phyloP scores from a whole-genome alignment of 495 filamentous ascomycete genomes.

The Xylaria flabelliformis region DNA sequence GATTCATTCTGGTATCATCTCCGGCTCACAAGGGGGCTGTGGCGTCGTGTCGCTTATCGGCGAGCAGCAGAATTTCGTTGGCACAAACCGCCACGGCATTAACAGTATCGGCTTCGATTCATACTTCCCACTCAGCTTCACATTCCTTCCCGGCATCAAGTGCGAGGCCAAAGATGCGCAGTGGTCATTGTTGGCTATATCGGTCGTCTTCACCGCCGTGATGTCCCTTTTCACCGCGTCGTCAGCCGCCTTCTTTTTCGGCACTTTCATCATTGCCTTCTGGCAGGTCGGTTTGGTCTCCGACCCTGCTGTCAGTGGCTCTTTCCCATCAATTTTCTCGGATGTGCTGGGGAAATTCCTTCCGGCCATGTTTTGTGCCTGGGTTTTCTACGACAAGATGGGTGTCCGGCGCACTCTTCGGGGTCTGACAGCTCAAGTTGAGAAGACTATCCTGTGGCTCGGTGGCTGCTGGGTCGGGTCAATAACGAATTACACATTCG shows the following conservation, averaged over 20 bases:
- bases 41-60: constrained; percentile 75
- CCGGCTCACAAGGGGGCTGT: constrained; percentile 74
- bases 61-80: constrained; percentile 64
- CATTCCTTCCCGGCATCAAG: constrained; percentile 58
- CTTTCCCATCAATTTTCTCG: constrained; percentile 64
- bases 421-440: constrained; percentile 68
- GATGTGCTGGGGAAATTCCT: constrained; percentile 73
- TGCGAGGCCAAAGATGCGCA: constrained; percentile 69
- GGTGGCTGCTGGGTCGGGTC: constrained; percentile 79
- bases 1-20: constrained; percentile 77
- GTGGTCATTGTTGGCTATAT: constrained; percentile 78
- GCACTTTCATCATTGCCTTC: constrained; percentile 74
- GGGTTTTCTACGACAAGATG: constrained; percentile 77
- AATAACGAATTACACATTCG: constrained; percentile 83
- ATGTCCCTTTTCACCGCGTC: constrained; percentile 74
- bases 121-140: constrained; percentile 77
- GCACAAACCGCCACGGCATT: constrained; percentile 68
- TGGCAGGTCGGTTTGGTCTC: constrained; percentile 80
- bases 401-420: constrained; percentile 55
- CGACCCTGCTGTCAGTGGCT: constrained; percentile 69
- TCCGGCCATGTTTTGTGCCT: constrained; percentile 76
- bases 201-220: constrained; percentile 67
- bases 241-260: constrained; percentile 72
- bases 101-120: constrained; percentile 73
- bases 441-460: constrained; percentile 77